Evolutionary conservation across 345 rosid species (phyloP), one percentile per base, ranked within the genome.

Genomic region (Eutrema heterophyllum): DNA sequence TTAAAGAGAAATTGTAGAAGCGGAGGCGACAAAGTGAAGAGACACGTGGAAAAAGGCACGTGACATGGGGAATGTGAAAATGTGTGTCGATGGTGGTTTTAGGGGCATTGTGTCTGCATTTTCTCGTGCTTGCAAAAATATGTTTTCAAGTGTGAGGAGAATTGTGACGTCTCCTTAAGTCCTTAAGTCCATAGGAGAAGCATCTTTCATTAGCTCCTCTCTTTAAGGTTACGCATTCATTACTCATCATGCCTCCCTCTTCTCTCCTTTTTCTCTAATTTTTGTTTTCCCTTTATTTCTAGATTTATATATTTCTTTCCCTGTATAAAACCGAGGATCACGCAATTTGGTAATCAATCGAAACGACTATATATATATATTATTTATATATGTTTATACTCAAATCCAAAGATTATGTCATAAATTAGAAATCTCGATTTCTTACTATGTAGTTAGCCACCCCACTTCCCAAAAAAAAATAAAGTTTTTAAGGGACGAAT

Each of bases 1-100:
- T 41, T 41, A 58, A 44, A 64, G 71, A 43, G 72, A 30, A 13
- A 13, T 39, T 12, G 55, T 18, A 39, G 24, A 40, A 49, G 60
- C 15, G 62, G 64, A 59, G 74, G 79, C 53, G 64, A 75, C 69
- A 68, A 61, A 52, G 69, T 0, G 64, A 52, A 64, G n/a, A 75
- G 69, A 75, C 79, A 75, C 79, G 79, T 75, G 74, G 79, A 68
- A 75, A 75, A 75, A 75, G 74, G 79, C 69, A 75, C 74, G 64
- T 75, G 79, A 61, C 79, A 50, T 75, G 74, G 74, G 79, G 57
- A 68, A 74, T 51, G 66, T 33, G 72, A 33, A 72, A 66, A 74
- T 58, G 52, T 57, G 24, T 48, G 67, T 66, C 60, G 78, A 67
- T 39, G 46, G 32, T 43, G 73, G 30, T 43, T 26, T 66, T 14